Base-by-base conservation (phyloP, 2,329 filamentous ascomycete genomes). In the Tolypocladium cylindrosporum region DNA sequence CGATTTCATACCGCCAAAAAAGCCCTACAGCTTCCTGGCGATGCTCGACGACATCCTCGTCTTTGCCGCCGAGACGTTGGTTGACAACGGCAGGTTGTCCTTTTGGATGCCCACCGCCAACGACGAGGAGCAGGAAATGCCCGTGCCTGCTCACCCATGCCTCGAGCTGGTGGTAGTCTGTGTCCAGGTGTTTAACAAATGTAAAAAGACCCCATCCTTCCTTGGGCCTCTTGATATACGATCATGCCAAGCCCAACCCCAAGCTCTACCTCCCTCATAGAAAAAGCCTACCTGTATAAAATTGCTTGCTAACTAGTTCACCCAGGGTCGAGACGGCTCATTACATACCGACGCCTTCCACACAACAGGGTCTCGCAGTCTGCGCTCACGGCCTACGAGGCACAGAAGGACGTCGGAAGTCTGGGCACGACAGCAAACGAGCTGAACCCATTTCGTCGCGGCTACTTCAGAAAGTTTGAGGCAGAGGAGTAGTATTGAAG, bases 71-170 rank as follows among this genome's bases (percentile, higher is more conserved):
- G 77, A 82, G 14, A 90, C 87, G 1, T 78, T 99, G 1, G 89
- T 96, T 9, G 86, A 90, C 56, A 75, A 84, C 61, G 94, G 91
- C 0, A 80, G 94, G 36, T 71, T 99, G 11, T 90, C 89, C 9
- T 95, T 99, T 77, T 99, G 94, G 94, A 96, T 97, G 90, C 94
- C 94, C 0, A 96, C 91, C 0, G 87, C 91, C 36, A 91, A 90
- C 67, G 83, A 91, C 64, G 83, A 91, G 65, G 82, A 90, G 54
- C 82, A 87, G 59, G 89, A 93, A 68, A 84, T 96, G 27, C 78
- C 84, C 0, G 81, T 93, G 16, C 93, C 93, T 0, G 80, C 79
- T 24, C 91, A 97, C 69, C 88, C 89, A 0, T 84, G 82, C 58
- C 75, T 99, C 16, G 82, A 88, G 65, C 75, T 93, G 31, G 80